Conservation (phyloP, 2,329 filamentous ascomycete species). For the Neonectria neomacrospora region DNA sequence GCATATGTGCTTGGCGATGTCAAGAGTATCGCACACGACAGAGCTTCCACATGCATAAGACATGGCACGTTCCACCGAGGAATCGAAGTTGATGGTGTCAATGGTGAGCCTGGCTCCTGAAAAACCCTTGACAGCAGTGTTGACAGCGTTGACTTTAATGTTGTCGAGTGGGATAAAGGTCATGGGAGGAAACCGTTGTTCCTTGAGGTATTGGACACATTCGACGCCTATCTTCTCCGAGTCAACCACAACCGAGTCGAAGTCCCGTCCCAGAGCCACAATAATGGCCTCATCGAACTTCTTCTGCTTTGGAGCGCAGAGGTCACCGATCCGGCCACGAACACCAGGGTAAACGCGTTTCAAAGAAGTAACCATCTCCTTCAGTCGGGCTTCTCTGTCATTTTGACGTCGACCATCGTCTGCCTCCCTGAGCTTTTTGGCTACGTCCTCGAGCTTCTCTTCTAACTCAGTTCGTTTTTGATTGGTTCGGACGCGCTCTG, state of each 20-base stretch:
- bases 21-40: conserved; percentile 89
- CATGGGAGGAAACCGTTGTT: conserved; percentile 86
- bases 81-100: conserved; percentile 94
- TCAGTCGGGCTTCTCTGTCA: conserved; percentile 80
- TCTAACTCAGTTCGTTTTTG: conserved; percentile 89
- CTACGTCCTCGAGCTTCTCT: conserved; percentile 86
- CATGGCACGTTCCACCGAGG: conserved; percentile 88
- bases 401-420: conserved; percentile 88
- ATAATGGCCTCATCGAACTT: conserved; percentile 95
- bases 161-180: conserved; percentile 98
- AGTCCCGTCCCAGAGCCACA: conserved; percentile 90
- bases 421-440: conserved; percentile 84
- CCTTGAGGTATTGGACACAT: conserved; percentile 93
- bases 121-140: conserved; percentile 90
- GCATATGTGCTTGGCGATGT: conserved; percentile 88
- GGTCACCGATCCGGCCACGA: conserved; percentile 86
- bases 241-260: conserved; percentile 94
- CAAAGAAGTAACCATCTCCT: conserved; percentile 85
- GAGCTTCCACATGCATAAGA: conserved; percentile 95
- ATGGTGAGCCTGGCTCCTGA: conserved; percentile 89
- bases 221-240: conserved; percentile 94
- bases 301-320: conserved; percentile 97
- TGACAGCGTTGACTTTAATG: conserved; percentile 92
- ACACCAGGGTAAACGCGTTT: conserved; percentile 94
- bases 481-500: conserved; percentile 82